These are phyloP conservation scores for Clarkia xantiana DNA, from an alignment of 345 rosid species.

Conservation along the genomic window DNA sequence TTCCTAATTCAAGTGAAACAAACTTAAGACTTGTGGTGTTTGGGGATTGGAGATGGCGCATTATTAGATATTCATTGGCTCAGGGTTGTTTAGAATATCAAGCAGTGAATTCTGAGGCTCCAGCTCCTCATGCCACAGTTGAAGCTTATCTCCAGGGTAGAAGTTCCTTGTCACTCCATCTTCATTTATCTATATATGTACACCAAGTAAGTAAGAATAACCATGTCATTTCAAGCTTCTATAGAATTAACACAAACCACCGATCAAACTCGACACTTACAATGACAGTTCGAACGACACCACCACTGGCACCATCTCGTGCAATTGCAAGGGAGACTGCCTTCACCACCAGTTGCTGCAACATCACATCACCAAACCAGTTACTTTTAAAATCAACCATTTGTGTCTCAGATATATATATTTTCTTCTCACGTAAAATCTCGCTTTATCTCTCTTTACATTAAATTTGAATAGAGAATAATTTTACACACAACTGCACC, in stretches of 20 bases:
- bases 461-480: too few relatives aligned
- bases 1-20: too few relatives aligned
- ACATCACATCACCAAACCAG: not conserved
- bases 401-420: too few relatives aligned
- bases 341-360: conserved; percentile 83
- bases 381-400: not conserved
- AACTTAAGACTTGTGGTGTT: too few relatives aligned
- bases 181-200: conserved; percentile 80
- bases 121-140: conserved; percentile 82
- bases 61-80: conserved; percentile 50
- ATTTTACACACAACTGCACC: too few relatives aligned
- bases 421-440: too few relatives aligned
- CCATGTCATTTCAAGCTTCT: too few relatives aligned
- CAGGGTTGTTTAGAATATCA: conserved; percentile 54
- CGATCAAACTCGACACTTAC: too few relatives aligned
- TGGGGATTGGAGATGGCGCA: too few relatives aligned
- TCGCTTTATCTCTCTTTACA: too few relatives aligned
- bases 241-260: too few relatives aligned
- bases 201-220: too few relatives aligned
- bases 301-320: conserved; percentile 97
- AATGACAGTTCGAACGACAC: conserved; percentile 88
- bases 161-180: conserved; percentile 82
- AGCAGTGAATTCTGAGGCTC: conserved; percentile 63
- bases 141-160: conserved; percentile 81
- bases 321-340: conserved; percentile 91